phyloP scores from a whole-genome alignment of 2,329 filamentous ascomycete species.

The Penicillium polonicum region DNA sequence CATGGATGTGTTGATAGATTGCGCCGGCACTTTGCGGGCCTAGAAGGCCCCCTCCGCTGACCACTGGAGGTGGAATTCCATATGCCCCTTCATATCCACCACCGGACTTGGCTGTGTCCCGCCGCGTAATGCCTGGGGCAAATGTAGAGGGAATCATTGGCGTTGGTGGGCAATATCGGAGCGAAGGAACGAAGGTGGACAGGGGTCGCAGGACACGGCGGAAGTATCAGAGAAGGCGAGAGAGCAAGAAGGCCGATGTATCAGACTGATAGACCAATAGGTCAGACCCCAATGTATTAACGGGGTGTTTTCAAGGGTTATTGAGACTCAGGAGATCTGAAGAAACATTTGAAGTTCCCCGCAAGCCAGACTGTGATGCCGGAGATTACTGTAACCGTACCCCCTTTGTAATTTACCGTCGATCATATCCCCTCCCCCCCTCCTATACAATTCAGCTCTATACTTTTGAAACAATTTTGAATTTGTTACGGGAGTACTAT shows the following conservation, averaged over 20 bases:
- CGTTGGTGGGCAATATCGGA: slow-evolving; percentile 1
- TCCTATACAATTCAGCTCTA: not conserved
- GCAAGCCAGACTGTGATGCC: slow-evolving; percentile 1
- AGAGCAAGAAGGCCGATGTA: not conserved
- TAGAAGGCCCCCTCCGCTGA: slow-evolving; percentile 34
- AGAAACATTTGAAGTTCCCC: slow-evolving; percentile 6
- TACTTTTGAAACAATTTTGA: not conserved
- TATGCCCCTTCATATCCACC: slow-evolving; percentile 28
- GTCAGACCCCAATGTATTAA: not conserved
- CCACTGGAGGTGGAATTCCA: slow-evolving; percentile 30
- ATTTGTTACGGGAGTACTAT: not conserved
- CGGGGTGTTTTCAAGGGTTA: not conserved
- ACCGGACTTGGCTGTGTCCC: slow-evolving; percentile 37
- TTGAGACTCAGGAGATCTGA: not conserved
- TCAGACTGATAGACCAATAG: not conserved
- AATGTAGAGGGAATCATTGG: slow-evolving; percentile 38
- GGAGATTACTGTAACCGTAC: slow-evolving; percentile 5
- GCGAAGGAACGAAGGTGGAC: not conserved
- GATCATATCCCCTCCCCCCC: slow-evolving; percentile 4
- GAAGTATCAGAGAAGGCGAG: not conserved
- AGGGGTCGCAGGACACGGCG: not conserved
- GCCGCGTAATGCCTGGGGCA: slow-evolving; percentile 33
- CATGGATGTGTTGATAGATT: slow-evolving; percentile 70
- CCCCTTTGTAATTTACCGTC: slow-evolving; percentile 9
- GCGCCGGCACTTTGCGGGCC: slow-evolving; percentile 53